Evolutionary conservation across 2,329 filamentous ascomycete genomes (phyloP), one percentile per base, ranked within the genome.

Genomic region (Cordyceps pruinosa): DNA sequence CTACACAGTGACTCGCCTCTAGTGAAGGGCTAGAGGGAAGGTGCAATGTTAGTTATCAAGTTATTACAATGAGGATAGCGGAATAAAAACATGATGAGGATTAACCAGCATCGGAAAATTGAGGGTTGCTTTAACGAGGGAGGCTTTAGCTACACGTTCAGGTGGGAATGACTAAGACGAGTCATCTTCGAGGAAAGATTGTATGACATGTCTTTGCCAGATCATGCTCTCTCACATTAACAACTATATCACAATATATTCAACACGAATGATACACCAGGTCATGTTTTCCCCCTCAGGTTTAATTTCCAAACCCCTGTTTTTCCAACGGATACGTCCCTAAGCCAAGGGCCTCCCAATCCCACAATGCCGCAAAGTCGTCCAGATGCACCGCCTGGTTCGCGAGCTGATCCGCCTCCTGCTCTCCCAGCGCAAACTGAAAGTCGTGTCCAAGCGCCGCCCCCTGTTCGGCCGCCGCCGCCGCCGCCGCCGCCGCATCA

Each of bases 281-380:
- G 5, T 23, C 49, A 41, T 12, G 6, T 21, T n/a, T 21, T 12
- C 5, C 12, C 26, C 23, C 2, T 21, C 5, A 4, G 1, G 15
- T 28, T 23, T 12, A 54, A 7, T 26, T 10, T 28, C 21, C 42
- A 28, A 46, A 54, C 15, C 37, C 41, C 6, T 44, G 26, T 15
- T 44, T 56, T 23, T 25, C 44, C 4, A 34, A n/a, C 23, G 23
- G 32, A 41, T 47, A 56, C 2, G 52, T 48, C n/a, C 52, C 52
- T 5, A 56, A 19, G 4, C 52, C 52, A 6, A 56, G 34, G 5
- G 52, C 52, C n/a, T 56, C 52, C 52, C 52, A 56, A n/a, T 56
- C 52, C 52, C 52, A 56, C 21, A 56, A 39, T 12, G 52, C 44
- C 21, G 52, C 44, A 30, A 56, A 56, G 8, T 56, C 44, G 28